Base-by-base conservation (phyloP, 108 stramenopile species). In the Aureococcus anophagefferens region DNA sequence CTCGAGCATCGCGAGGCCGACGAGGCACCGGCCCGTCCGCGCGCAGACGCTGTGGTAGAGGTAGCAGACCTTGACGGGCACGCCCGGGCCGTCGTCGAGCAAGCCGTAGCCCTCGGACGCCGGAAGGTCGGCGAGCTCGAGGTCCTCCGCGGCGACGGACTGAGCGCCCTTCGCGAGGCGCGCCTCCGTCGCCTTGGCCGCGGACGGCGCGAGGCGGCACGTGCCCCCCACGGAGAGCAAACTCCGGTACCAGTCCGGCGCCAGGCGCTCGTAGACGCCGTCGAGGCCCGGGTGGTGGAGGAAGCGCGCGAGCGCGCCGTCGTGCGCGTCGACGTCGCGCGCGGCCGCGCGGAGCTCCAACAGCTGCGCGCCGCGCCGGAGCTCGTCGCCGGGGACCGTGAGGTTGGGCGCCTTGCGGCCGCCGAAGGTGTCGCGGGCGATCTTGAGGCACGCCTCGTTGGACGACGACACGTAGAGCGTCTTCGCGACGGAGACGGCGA, bases 281-380 rank as follows among this genome's bases (percentile, higher is more conserved):
- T 89, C 82, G 51, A 96, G 76, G 33, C 87, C 70, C 33, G 85
- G 75, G n/a, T n/a, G n/a, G n/a, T n/a, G n/a, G 36, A 74, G 68
- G 37, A 83, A 63, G 30, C 62, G 76, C 51, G 69, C 76, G 64
- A 81, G 59, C 28, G 74, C 30, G 70, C 74, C 79, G 28, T 84
- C 82, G 64, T 76, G 83, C 46, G 85, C 71, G 63, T 83, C 67
- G 45, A 83, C 70, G n/a, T n/a, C n/a, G n/a, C n/a, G n/a, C n/a
- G n/a, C n/a, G n/a, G n/a, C n/a, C n/a, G n/a, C n/a, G 25, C 80
- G 82, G n/a, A 98, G 81, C 81, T 96, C 94, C 71, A 95, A 95
- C 30, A 95, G 79, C 62, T 29, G 69, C n/a, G n/a, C n/a, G n/a
- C n/a, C n/a, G n/a, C n/a, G n/a, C 33, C n/a, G 31, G 9, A 45